Base-by-base conservation (phyloP, 2,329 filamentous ascomycete species). In the Exophiala oligosperma region DNA sequence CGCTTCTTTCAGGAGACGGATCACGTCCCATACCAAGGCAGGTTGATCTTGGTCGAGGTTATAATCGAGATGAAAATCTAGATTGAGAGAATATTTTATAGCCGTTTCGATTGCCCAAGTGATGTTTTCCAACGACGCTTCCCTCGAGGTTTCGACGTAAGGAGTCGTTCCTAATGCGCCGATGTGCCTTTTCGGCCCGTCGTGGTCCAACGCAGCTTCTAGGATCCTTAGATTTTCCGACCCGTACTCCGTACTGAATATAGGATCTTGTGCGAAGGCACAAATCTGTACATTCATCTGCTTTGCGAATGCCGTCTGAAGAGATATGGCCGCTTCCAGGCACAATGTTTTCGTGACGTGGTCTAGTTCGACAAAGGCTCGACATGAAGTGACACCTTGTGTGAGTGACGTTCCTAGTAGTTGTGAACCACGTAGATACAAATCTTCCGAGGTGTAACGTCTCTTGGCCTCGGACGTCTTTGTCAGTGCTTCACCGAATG, bases 1-100 rank as follows among this genome's bases (percentile, higher is more conserved):
- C 26, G 75, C 70, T 11, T 73, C 69, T 56, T 78, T 76, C 11
- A 90, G 73, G 1, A 74, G 70, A 1, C 79, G 67, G 23, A 90
- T 56, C 1, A 85, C 81, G 43, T 79, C 72, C 73, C 81, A 82
- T 0, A 86, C 72, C 54, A 85, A 72, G 0, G 84, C 74, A 50
- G 80, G 76, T 47, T 72, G 77, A 1, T 68, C 64, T 1, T 72
- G 59, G 52, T 86, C 79, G 2, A 90, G 74, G 56, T 85, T 85
- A 69, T 91, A 90, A 70, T 91, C 88, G 4, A 91, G 77, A 68
- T 91, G 88, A 47, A 90, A 84, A 66, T 91, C 88, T 4, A 91
- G 71, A 68, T 88, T 83, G 51, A 85, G 77, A 1, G 71, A 67
- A 40, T 77, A 68, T 23, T 73, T 61, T 38, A 85, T 68, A 1